These are phyloP conservation scores for Gypsophila paniculata DNA, from an alignment of 179 eudicot species.

Conservation along the genomic window DNA sequence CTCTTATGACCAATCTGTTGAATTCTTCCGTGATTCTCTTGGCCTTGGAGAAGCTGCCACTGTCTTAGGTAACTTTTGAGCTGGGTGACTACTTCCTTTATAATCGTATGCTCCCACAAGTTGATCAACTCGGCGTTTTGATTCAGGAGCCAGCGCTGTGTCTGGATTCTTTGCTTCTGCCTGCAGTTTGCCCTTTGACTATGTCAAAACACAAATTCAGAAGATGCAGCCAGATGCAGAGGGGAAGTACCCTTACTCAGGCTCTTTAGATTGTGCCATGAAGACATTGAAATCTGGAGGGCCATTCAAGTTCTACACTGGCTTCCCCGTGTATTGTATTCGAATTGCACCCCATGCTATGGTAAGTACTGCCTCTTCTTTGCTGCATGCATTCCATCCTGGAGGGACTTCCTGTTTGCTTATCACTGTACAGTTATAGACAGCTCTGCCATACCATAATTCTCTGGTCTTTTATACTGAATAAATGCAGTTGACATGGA, in stretches of 20 bases:
- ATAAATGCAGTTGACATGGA: conserved; percentile 73
- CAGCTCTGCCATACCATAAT: not conserved
- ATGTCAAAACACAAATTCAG: conserved; percentile 39
- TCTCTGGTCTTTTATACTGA: not conserved
- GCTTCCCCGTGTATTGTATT: conserved; percentile 41
- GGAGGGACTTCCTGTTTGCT: too few relatives aligned
- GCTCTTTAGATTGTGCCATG: conserved; percentile 36
- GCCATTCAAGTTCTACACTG: conserved; percentile 40
- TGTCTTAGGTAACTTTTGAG: conserved; percentile 45
- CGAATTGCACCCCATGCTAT: conserved; percentile 49
- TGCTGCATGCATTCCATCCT: not conserved
- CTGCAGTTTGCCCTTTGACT: conserved; percentile 43
- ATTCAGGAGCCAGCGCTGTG: conserved; percentile 38
- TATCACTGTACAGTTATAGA: too few relatives aligned
- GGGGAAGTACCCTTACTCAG: conserved; percentile 38
- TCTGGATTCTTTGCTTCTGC: conserved; percentile 47
- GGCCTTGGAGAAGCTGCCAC: conserved; percentile 69
- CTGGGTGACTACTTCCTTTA: not conserved
- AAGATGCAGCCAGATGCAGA: conserved; percentile 47
- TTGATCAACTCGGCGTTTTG: not conserved
- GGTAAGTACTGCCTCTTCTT: conserved; percentile 24
- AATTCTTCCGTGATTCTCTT: conserved; percentile 63
- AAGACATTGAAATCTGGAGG: conserved; percentile 40
- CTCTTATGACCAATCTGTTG: conserved; percentile 63
- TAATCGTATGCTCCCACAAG: not conserved